Evolutionary conservation across 805 yeast species (phyloP).

Genomic region (Tetrapisispora phaffii): DNA sequence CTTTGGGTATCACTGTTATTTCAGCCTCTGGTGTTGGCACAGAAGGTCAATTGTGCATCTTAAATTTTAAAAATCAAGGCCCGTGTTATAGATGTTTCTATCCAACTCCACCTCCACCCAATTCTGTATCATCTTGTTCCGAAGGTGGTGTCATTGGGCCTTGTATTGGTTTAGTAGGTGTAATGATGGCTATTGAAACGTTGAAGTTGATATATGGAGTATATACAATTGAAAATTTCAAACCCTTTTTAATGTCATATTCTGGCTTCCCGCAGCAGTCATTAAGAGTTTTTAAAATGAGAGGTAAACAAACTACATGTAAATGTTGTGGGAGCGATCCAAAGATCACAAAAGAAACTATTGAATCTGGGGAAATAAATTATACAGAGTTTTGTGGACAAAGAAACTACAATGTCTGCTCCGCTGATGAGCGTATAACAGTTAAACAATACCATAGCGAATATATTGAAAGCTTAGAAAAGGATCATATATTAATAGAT

Average conservation of each 20-base stretch:
- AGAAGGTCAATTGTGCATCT: conserved; percentile 79
- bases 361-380: conserved; percentile 42
- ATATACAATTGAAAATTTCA: conserved; percentile 43
- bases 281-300: conserved; percentile 68
- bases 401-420: conserved; percentile 37
- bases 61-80: conserved; percentile 55
- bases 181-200: conserved; percentile 80
- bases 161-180: conserved; percentile 87
- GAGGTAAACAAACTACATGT: conserved; percentile 55
- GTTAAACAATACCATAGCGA: conserved; percentile 30
- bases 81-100: conserved; percentile 95
- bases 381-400: conserved; percentile 73
- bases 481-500: conserved; percentile 41
- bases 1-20: conserved; percentile 58
- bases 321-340: conserved; percentile 52
- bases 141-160: conserved; percentile 96
- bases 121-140: conserved; percentile 70
- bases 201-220: conserved; percentile 58
- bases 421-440: conserved; percentile 37
- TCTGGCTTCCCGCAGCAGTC: conserved; percentile 59
- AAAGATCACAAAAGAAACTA: conserved; percentile 36
- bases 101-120: conserved; percentile 84
- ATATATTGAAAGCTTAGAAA: conserved; percentile 15
- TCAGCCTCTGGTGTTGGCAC: conserved; percentile 88
- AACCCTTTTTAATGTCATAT: conserved; percentile 61